phyloP scores from a whole-genome alignment of 2,329 filamentous ascomycete genomes.

The Chrysosporium keratinophilum region DNA sequence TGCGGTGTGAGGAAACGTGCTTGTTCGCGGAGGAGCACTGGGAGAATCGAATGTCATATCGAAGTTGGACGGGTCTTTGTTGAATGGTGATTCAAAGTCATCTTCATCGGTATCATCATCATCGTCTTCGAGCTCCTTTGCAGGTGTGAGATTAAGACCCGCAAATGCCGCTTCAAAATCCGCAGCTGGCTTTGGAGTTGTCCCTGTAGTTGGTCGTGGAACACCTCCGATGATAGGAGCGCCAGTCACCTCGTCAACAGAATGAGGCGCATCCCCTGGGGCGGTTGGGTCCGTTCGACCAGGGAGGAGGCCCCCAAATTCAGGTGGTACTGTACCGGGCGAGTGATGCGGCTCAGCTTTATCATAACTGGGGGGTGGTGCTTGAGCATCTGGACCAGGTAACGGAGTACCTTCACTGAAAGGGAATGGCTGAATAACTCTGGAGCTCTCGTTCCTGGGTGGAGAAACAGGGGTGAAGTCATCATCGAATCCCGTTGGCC shows the following conservation, averaged over 20 bases:
- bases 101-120: conserved; percentile 49
- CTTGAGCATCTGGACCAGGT: conserved; percentile 46
- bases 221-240: conserved; percentile 31
- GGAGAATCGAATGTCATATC: conserved; percentile 40
- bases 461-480: conserved; percentile 64
- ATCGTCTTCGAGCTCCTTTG: conserved; percentile 34
- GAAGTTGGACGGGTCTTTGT: conserved; percentile 32
- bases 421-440: conserved; percentile 33
- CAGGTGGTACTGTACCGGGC: conserved; percentile 25
- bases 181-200: conserved; percentile 24
- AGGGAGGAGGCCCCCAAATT: conserved; percentile 34
- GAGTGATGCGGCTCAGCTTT: conserved; percentile 20
- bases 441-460: conserved; percentile 25
- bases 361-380: conserved; percentile 43
- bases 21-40: conserved; percentile 23
- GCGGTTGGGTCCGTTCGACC: conserved; percentile 32
- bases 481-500: conserved; percentile 66
- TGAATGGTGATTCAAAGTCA: conserved; percentile 25
- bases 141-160: conserved; percentile 35
- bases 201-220: conserved; percentile 24
- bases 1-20: conserved; percentile 15
- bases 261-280: conserved; percentile 31
- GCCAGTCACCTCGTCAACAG: conserved; percentile 29
- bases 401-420: conserved; percentile 36
- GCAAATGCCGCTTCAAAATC: conserved; percentile 42